Evolutionary conservation across 345 rosid species (phyloP).

Genomic region (Lumnitzera racemosa): DNA sequence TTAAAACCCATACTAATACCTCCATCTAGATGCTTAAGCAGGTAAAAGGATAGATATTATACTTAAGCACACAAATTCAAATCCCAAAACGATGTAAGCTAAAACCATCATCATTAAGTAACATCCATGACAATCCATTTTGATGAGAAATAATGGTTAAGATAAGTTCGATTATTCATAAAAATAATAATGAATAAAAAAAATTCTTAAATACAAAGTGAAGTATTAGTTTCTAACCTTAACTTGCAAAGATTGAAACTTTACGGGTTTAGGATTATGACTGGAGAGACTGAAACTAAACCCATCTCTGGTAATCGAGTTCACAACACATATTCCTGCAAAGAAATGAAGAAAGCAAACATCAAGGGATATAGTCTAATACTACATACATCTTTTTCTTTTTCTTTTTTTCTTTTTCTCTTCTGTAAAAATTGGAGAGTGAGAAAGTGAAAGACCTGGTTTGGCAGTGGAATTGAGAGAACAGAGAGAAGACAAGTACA

Average conservation of each 20-base stretch:
- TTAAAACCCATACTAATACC: too few species aligned
- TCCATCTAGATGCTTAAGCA: too few species aligned
- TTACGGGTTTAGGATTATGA: constrained; percentile 29
- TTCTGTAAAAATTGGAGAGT: neutral
- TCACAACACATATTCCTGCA: constrained; percentile 26
- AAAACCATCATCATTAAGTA: too few species aligned
- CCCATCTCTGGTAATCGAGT: constrained; percentile 34
- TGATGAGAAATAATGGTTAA: too few species aligned
- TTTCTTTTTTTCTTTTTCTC: neutral
- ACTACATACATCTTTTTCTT: neutral
- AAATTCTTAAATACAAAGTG: constrained; percentile 8
- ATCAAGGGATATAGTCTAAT: neutral
- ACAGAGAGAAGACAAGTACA: constrained; percentile 24
- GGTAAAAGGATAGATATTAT: too few species aligned
- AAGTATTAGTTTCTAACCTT: constrained; percentile 29
- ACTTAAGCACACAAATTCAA: too few species aligned
- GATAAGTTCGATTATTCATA: too few species aligned
- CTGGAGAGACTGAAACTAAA: constrained; percentile 27
- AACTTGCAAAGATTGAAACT: constrained; percentile 43
- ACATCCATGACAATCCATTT: too few species aligned
- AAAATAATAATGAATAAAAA: neutral
- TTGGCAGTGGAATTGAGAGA: constrained; percentile 23
- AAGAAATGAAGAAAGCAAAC: neutral
- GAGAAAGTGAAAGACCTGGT: constrained; percentile 26
- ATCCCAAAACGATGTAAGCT: too few species aligned